Evolutionary conservation across 768 basidiomycete species (phyloP), one percentile per base, ranked within the genome.

Genomic region (Agrocybe pediades): DNA sequence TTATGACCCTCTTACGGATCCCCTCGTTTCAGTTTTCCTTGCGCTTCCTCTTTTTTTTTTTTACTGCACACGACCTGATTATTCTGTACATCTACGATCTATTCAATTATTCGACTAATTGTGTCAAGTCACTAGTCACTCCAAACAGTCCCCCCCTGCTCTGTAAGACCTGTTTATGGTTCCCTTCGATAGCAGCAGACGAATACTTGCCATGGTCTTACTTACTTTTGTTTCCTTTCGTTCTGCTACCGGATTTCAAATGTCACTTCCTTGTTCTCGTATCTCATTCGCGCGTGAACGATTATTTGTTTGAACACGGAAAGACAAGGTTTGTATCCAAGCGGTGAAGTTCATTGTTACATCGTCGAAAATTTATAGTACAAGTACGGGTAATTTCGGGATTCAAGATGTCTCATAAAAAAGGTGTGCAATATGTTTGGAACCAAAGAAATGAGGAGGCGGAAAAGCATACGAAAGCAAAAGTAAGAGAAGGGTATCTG

Each of bases 51-150:
- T 33, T 24, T 42, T 41, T n/a, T 9, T 41, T 49, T 49, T 52
- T 20, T 40, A 27, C 7, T 16, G 19, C 30, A 29, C 33, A 43
- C 51, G 16, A 41, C 36, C 40, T 47, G 45, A 41, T 46, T 26
- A 23, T 53, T 40, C 15, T 57, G 56, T 57, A 57, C 52, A 53
- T 36, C 42, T 53, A 56, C 44, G 48, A 51, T 47, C 52, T 59
- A 45, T 56, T 51, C 44, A 46, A 26, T 30, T 43, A 23, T 51
- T 50, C 41, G 23, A 30, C 47, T 41, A 46, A 52, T 51, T 33
- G 23, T n/a, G n/a, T n/a, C n/a, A n/a, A n/a, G n/a, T 41, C 29
- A 41, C 19, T 20, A 27, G 30, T 16, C 26, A 16, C 45, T 17
- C 45, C 23, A 46, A 6, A 27, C 17, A 46, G 30, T 27, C 16